A percentile compares a stretch with the other conserved stretches of the same genome.
phyloP scores from a whole-genome alignment of 768 basidiomycete genomes.

The Termitomyces sp. region DNA sequence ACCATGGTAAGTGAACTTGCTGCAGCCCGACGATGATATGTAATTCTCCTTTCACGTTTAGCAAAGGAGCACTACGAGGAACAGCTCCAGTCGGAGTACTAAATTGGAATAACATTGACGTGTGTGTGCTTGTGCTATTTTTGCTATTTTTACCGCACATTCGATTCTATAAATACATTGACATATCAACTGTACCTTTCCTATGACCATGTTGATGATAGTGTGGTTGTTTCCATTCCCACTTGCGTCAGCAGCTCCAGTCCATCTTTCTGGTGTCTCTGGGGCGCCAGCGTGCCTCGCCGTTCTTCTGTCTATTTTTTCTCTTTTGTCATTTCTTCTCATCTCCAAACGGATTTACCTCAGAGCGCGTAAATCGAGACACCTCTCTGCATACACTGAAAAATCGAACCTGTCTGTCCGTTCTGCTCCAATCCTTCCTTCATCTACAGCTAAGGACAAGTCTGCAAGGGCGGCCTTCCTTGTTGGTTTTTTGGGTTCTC shows the following conservation, averaged over 20 bases:
- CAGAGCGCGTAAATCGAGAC: slow-evolving; percentile 18
- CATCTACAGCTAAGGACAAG: neutral
- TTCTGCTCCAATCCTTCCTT: slow-evolving; percentile 15
- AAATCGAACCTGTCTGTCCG: slow-evolving; percentile 11
- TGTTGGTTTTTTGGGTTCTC: slow-evolving; percentile 42
- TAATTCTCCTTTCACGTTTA: neutral
- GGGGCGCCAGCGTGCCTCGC: slow-evolving; percentile 21
- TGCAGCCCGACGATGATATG: neutral
- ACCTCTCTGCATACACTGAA: slow-evolving; percentile 1
- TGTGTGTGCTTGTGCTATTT: neutral
- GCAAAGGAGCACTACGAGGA: slow-evolving; percentile 5
- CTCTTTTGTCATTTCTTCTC: slow-evolving; percentile 21
- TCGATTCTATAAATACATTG: slow-evolving; percentile 1
- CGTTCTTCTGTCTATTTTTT: slow-evolving; percentile 20
- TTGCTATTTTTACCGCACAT: neutral
- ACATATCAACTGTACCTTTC: neutral
- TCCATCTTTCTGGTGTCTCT: slow-evolving; percentile 7
- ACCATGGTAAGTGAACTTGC: slow-evolving; percentile 18
- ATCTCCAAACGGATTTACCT: slow-evolving; percentile 24
- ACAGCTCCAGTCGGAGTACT: neutral
- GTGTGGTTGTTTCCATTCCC: slow-evolving; percentile 3
- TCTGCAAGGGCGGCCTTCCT: slow-evolving; percentile 29
- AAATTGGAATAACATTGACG: neutral
- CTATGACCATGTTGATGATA: slow-evolving; percentile 3
- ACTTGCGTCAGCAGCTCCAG: slow-evolving; percentile 9